These are phyloP conservation scores for Acacia melanoxylon DNA, from an alignment of 306 rosid genomes.

Conservation along the genomic window DNA sequence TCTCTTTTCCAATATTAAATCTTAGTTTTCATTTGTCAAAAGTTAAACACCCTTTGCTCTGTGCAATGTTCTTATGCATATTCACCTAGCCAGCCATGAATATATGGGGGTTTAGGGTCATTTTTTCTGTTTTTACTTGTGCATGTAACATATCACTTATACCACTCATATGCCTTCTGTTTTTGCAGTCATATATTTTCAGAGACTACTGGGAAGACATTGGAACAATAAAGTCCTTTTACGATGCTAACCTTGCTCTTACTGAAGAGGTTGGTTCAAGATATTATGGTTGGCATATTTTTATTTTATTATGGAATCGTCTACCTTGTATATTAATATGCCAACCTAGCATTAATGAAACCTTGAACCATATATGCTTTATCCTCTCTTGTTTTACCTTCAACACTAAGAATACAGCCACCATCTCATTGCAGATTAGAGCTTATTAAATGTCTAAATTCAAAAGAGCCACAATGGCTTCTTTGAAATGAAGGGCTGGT, in stretches of 20 bases:
- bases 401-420: background rate
- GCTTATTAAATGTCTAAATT: background rate
- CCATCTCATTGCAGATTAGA: background rate
- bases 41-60: background rate
- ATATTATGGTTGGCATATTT: constrained; percentile 10
- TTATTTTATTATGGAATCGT: background rate
- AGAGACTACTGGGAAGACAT: constrained; percentile 97
- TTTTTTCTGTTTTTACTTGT: background rate
- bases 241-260: constrained; percentile 87
- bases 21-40: constrained; percentile 2
- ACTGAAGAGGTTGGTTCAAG: constrained; percentile 70
- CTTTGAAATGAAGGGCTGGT: background rate
- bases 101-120: background rate
- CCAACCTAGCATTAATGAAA: background rate
- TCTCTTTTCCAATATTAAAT: background rate
- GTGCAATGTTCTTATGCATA: background rate
- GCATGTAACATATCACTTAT: background rate
- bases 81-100: background rate
- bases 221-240: constrained; percentile 80
- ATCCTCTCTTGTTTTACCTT: background rate
- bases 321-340: background rate
- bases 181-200: constrained; percentile 68
- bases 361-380: background rate
- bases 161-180: constrained; percentile 1
- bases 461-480: background rate